Evolutionary conservation across 345 rosid genomes (phyloP), one percentile per base, ranked within the genome.

Genomic region (Melaleuca alternifolia): DNA sequence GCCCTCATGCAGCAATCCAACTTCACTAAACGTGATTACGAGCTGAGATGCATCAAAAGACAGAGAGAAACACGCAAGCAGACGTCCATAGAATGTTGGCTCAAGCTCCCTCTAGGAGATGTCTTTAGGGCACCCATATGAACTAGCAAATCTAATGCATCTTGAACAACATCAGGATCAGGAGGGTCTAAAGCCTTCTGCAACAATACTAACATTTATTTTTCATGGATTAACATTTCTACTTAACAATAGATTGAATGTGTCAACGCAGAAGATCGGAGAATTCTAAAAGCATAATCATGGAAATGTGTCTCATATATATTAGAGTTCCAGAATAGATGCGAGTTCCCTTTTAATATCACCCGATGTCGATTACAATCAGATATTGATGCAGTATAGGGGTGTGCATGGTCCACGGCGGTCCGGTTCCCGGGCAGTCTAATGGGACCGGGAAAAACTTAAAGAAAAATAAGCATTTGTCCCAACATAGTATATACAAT

Each of bases 171-270:
- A 85, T 90, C 92, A 76, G 95, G 89, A 86, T 87, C 86, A n/a
- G 99, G 99, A 62, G 96, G 93, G 92, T 96, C 98, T 94, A 97
- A 85, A 89, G 95, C 93, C 92, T 96, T 97, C 94, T 92, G 96
- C 93, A 95, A 88, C 92, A 97, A 88, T 84, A 83, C 98, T 97
- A 89, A 87, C 51, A 89, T n/a, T 26, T 88, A 85, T 88, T 83
- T 87, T 86, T 51, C 86, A 88, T 84, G 77, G 61, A 50, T 91
- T 88, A 87, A 84, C n/a, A 33, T 59, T 57, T 59, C 65, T 6
- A 48, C 53, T 16, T 44, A 18, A 57, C 37, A 56, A 84, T 24
- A 44, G 11, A 44, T 52, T 10, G 50, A 59, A 59, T 2, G 51
- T 5, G 41, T 23, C 16, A 59, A n/a, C 6, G 65, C 65, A 59